Evolutionary conservation across 2,329 filamentous ascomycete genomes (phyloP).

Genomic region (Aureobasidium sp.): DNA sequence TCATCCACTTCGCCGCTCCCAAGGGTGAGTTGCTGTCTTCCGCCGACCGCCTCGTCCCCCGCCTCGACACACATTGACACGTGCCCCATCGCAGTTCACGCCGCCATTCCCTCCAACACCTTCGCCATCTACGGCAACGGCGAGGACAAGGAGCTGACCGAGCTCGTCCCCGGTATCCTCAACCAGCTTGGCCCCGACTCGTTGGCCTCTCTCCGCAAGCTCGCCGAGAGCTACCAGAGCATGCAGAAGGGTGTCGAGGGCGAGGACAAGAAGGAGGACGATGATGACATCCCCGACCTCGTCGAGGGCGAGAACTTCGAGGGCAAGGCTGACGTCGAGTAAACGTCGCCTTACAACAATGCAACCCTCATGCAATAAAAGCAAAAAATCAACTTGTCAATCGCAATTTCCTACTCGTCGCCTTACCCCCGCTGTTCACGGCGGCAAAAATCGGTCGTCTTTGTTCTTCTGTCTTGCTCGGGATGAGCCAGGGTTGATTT

Average conservation of each 20-base stretch:
- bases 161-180: slow-evolving; percentile 97
- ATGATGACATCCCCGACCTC: slow-evolving; percentile 86
- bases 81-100: slow-evolving; percentile 66
- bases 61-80: slow-evolving; percentile 9
- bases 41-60: neutral
- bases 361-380: slow-evolving; percentile 1
- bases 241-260: slow-evolving; percentile 87
- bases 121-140: slow-evolving; percentile 99
- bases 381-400: slow-evolving; percentile 14
- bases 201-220: slow-evolving; percentile 92
- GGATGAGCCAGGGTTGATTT: neutral
- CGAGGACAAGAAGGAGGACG: slow-evolving; percentile 66
- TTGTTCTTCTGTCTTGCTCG: neutral
- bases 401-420: neutral
- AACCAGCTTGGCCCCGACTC: slow-evolving; percentile 99
- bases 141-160: slow-evolving; percentile 99
- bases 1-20: slow-evolving; percentile 97
- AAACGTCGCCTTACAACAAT: slow-evolving; percentile 31
- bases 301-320: slow-evolving; percentile 98
- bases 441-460: neutral
- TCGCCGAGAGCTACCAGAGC: slow-evolving; percentile 98
- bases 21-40: slow-evolving; percentile 63
- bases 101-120: slow-evolving; percentile 94
- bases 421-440: neutral
- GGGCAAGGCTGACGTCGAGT: slow-evolving; percentile 79